A percentile compares a stretch with the other conserved stretches of the same genome.
phyloP scores from a whole-genome alignment of 495 filamentous ascomycete species.

The Aspergillus sclerotiicarbonarius region DNA sequence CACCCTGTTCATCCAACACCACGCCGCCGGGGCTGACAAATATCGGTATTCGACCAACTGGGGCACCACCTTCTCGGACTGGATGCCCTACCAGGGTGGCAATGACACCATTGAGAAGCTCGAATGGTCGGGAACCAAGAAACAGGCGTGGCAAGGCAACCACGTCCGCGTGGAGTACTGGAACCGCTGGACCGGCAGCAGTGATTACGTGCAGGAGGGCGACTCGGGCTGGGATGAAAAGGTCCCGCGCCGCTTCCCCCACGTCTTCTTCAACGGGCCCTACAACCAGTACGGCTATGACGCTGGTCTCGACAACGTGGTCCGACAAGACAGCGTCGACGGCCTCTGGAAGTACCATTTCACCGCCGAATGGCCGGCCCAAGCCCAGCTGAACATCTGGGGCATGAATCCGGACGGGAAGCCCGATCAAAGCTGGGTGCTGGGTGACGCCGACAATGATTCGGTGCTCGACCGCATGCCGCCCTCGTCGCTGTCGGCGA shows the following conservation, averaged over 20 bases:
- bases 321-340: slow-evolving; percentile 46
- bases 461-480: slow-evolving; percentile 61
- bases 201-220: slow-evolving; percentile 60
- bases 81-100: slow-evolving; percentile 53
- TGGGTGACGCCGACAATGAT: slow-evolving; percentile 61
- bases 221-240: slow-evolving; percentile 45
- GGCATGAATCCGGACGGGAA: slow-evolving; percentile 63
- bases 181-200: slow-evolving; percentile 60
- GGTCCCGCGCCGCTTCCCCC: slow-evolving; percentile 54
- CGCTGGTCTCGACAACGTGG: slow-evolving; percentile 54
- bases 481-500: slow-evolving; percentile 53
- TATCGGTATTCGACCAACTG: slow-evolving; percentile 64
- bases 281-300: slow-evolving; percentile 70
- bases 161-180: slow-evolving; percentile 70
- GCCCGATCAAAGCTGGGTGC: slow-evolving; percentile 57
- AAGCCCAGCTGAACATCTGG: slow-evolving; percentile 65
- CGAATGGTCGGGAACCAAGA: slow-evolving; percentile 58
- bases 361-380: slow-evolving; percentile 63
- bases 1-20: slow-evolving; percentile 52
- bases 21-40: slow-evolving; percentile 60
- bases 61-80: slow-evolving; percentile 57
- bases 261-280: slow-evolving; percentile 61
- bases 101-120: slow-evolving; percentile 43
- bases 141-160: slow-evolving; percentile 60
- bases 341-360: slow-evolving; percentile 60